phyloP scores from a whole-genome alignment of 1,284 basidiomycete genomes.

The Trichosporon coremiiforme region DNA sequence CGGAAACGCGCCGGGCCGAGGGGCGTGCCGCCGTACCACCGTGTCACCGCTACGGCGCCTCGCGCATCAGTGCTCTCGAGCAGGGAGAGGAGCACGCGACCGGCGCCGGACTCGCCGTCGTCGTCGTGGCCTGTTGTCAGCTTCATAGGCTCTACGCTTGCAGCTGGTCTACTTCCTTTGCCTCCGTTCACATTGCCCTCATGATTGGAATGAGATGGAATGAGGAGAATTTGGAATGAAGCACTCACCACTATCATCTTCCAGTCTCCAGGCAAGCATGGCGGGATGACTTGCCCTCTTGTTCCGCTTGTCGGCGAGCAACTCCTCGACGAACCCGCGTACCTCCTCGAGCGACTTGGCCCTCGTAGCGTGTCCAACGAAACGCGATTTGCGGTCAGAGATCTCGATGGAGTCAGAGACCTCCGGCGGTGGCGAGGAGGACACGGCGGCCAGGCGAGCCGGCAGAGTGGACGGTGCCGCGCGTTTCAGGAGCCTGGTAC shows the following conservation, averaged over 20 bases:
- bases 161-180: too few species aligned
- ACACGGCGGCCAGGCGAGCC: not conserved
- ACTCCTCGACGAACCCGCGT: slow-evolving; percentile 68
- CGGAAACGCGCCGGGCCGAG: slow-evolving; percentile 89
- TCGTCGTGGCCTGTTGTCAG: slow-evolving; percentile 76
- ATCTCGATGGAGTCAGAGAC: not conserved
- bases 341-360: slow-evolving; percentile 77
- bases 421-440: not conserved
- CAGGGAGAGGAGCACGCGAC: slow-evolving; percentile 78
- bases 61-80: slow-evolving; percentile 71
- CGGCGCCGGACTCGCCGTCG: slow-evolving; percentile 86
- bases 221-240: too few species aligned
- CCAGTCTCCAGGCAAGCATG: slow-evolving; percentile 70
- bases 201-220: too few species aligned
- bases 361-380: slow-evolving; percentile 76
- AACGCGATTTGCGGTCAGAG: slow-evolving; percentile 74
- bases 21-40: slow-evolving; percentile 62
- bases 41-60: slow-evolving; percentile 73
- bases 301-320: slow-evolving; percentile 66
- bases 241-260: slow-evolving; percentile 34
- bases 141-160: not conserved
- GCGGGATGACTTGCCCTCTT: slow-evolving; percentile 76
- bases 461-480: not conserved
- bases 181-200: too few species aligned
- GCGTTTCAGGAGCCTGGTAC: not conserved